Conservation (phyloP, 1,284 basidiomycete genomes). For the Ganoderma multipileum region DNA sequence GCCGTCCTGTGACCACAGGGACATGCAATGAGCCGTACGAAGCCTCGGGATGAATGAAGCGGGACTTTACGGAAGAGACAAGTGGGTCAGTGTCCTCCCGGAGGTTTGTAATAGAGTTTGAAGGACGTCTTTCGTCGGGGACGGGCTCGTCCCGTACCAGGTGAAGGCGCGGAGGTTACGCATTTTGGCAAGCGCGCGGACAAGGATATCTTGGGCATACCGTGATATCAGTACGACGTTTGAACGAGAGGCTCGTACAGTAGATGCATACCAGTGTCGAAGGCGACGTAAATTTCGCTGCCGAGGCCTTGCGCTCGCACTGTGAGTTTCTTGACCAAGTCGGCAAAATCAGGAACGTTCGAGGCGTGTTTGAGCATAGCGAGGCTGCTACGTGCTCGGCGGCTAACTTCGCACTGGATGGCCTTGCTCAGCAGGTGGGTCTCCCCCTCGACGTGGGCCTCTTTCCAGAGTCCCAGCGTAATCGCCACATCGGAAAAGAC, state of each 20-base stretch:
- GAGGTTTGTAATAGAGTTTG: not conserved
- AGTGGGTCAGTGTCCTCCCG: not conserved
- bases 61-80: constrained; percentile 5
- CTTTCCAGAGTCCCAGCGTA: not conserved
- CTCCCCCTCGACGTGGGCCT: not conserved
- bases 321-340: not conserved
- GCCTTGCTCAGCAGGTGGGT: not conserved
- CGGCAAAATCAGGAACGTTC: not conserved
- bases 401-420: constrained; percentile 1
- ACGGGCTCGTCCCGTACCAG: constrained; percentile 1
- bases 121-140: not conserved
- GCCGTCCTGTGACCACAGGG: not conserved
- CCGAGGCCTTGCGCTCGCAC: constrained; percentile 2
- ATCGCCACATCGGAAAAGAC: constrained; percentile 6
- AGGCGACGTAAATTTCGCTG: not conserved
- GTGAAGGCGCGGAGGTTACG: constrained; percentile 7
- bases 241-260: not conserved
- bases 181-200: constrained; percentile 1
- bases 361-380: not conserved
- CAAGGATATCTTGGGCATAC: not conserved
- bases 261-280: not conserved
- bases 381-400: not conserved
- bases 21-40: not conserved
- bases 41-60: not conserved
- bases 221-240: not conserved